Evolutionary conservation across 805 yeast species (phyloP).

Genomic region (Tanozyma kutaoensis): DNA sequence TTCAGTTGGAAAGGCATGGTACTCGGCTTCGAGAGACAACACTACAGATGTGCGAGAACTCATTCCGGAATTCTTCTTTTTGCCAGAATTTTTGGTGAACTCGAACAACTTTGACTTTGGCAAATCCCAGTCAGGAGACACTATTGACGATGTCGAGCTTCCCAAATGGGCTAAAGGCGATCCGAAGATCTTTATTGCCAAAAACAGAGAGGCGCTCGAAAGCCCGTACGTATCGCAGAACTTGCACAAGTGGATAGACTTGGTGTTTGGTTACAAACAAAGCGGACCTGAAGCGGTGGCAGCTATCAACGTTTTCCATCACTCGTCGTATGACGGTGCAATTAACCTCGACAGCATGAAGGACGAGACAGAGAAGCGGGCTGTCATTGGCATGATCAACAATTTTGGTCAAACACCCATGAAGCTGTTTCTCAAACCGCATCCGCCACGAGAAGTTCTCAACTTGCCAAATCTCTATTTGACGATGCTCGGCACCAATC

Average conservation of each 20-base stretch:
- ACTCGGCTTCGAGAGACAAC: constrained; percentile 62
- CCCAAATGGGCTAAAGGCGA: constrained; percentile 83
- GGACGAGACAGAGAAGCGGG: constrained; percentile 62
- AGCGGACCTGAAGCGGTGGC: constrained; percentile 56
- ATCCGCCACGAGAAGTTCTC: constrained; percentile 35
- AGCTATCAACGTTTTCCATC: constrained; percentile 69
- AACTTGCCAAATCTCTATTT: constrained; percentile 22
- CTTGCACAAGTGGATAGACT: constrained; percentile 75
- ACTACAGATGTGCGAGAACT: constrained; percentile 83
- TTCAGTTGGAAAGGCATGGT: constrained; percentile 70
- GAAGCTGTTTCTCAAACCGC: constrained; percentile 58
- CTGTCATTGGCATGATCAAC: constrained; percentile 74
- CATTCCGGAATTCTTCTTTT: constrained; percentile 73
- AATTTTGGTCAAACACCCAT: constrained; percentile 88
- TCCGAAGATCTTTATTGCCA: constrained; percentile 58
- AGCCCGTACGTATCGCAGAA: constrained; percentile 68
- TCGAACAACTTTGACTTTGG: constrained; percentile 62
- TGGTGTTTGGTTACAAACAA: constrained; percentile 73
- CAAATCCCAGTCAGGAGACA: constrained; percentile 44
- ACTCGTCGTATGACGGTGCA: constrained; percentile 75
- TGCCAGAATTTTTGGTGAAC: constrained; percentile 69
- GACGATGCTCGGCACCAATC: constrained; percentile 14
- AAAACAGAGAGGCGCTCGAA: constrained; percentile 75
- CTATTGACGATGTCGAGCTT: constrained; percentile 47
- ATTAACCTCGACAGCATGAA: constrained; percentile 61